Percentiles rank a stretch among this genome's conserved stretches.
phyloP scores from a whole-genome alignment of 2,329 filamentous ascomycete species.

The Trichoderma cornu-damae region DNA sequence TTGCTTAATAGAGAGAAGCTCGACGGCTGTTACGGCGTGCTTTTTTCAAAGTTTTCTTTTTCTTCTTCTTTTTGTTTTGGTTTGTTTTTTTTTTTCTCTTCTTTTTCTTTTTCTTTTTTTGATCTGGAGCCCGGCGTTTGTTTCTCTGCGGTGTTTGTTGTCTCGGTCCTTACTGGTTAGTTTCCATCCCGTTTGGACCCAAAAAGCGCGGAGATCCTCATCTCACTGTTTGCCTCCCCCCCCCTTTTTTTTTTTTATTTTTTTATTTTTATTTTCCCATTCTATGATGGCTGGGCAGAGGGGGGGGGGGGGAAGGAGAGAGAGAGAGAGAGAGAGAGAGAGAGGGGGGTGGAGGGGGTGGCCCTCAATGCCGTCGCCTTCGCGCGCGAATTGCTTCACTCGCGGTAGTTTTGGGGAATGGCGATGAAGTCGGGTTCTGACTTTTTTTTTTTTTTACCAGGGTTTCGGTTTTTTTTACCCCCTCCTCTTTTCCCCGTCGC shows the following conservation, averaged over 20 bases:
- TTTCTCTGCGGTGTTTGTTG: slow-evolving; percentile 19
- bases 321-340: too few relatives aligned
- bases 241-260: too few relatives aligned
- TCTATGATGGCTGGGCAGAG: slow-evolving; percentile 1
- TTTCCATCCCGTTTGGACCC: slow-evolving; percentile 10
- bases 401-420: not conserved
- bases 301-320: too few relatives aligned
- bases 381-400: not conserved
- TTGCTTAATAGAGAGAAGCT: not conserved
- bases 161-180: slow-evolving; percentile 7
- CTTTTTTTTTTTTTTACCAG: too few relatives aligned
- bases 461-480: not conserved
- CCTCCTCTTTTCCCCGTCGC: not conserved
- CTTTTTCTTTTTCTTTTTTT: too few relatives aligned
- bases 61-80: too few relatives aligned
- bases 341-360: too few relatives aligned
- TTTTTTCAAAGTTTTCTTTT: too few relatives aligned
- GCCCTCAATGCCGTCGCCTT: not conserved
- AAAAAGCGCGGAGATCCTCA: slow-evolving; percentile 3
- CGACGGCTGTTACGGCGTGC: not conserved
- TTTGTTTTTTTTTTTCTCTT: too few relatives aligned
- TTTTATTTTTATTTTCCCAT: too few relatives aligned
- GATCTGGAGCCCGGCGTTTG: slow-evolving; percentile 29
- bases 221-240: slow-evolving; percentile 4
- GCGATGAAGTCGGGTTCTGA: not conserved